Evolutionary conservation across 2,329 filamentous ascomycete species (phyloP).

Genomic region (Aspergillus sergii): DNA sequence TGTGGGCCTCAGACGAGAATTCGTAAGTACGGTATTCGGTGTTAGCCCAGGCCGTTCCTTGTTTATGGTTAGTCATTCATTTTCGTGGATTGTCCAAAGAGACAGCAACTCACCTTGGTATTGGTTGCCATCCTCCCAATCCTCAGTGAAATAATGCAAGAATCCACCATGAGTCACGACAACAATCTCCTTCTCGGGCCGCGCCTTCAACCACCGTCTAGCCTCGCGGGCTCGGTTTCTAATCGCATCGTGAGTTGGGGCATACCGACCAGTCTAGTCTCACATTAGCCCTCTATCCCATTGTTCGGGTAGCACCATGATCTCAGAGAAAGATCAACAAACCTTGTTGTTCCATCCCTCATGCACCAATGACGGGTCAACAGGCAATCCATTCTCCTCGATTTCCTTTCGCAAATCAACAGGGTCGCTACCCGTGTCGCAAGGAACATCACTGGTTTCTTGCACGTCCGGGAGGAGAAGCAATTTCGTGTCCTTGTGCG

Average conservation of each 20-base stretch:
- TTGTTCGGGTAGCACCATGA: neutral
- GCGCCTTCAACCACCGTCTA: constrained; percentile 57
- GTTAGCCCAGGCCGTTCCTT: constrained; percentile 74
- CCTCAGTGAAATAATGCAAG: constrained; percentile 81
- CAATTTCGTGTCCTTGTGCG: constrained; percentile 53
- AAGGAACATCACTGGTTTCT: constrained; percentile 73
- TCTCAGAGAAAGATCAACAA: constrained; percentile 2
- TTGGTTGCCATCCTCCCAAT: constrained; percentile 66
- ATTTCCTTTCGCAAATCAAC: constrained; percentile 64
- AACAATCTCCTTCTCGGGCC: constrained; percentile 67
- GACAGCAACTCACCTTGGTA: constrained; percentile 43
- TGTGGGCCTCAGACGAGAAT: constrained; percentile 58
- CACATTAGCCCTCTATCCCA: neutral
- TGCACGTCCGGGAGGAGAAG: constrained; percentile 74
- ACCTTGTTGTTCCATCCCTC: constrained; percentile 74
- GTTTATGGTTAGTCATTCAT: neutral
- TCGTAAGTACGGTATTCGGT: constrained; percentile 71
- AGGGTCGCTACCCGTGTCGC: constrained; percentile 70
- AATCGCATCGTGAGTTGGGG: constrained; percentile 55
- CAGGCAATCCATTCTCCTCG: constrained; percentile 51
- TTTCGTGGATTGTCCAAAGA: neutral
- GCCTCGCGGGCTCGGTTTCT: constrained; percentile 63
- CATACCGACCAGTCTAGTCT: constrained; percentile 46
- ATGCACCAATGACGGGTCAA: constrained; percentile 65
- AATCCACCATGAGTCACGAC: constrained; percentile 83